Percentiles rank a stretch among this genome's conserved stretches.
Conservation (phyloP, 305 asterid species). For the Andrographis paniculata region DNA sequence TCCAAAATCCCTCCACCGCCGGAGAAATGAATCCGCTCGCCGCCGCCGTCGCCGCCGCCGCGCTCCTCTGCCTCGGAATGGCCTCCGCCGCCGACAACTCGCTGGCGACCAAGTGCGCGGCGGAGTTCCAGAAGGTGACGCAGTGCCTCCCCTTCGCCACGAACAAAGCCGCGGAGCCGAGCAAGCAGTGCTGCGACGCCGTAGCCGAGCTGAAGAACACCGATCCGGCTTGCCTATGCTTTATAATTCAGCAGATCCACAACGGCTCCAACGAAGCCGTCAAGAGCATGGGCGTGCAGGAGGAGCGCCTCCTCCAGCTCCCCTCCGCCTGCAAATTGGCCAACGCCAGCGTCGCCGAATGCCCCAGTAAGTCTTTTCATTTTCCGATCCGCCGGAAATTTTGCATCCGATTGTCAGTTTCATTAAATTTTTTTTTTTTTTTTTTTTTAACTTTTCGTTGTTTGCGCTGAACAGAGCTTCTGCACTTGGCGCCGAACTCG, state of each 20-base stretch:
- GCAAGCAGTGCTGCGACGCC: constrained; percentile 57
- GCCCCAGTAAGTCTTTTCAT: constrained; percentile 58
- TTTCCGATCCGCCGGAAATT: no score
- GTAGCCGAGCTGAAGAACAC: constrained; percentile 39
- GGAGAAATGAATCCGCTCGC: no score
- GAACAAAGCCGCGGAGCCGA: constrained; percentile 50
- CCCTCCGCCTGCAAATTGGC: constrained; percentile 60
- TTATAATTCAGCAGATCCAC: constrained; percentile 64
- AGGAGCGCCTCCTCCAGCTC: constrained; percentile 58
- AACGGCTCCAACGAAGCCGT: constrained; percentile 45
- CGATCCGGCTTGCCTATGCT: constrained; percentile 68
- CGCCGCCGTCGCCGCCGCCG: no score
- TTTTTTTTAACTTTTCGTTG: not conserved
- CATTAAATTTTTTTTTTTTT: not conserved
- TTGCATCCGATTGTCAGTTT: not conserved
- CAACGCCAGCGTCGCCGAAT: constrained; percentile 50
- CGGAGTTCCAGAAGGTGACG: constrained; percentile 50
- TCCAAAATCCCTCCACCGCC: no score
- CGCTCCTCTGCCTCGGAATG: no score
- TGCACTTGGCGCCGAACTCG: constrained; percentile 54
- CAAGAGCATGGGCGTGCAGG: constrained; percentile 64
- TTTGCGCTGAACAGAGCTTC: constrained; percentile 34
- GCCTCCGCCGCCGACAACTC: constrained; percentile 16
- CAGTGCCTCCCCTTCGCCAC: constrained; percentile 59
- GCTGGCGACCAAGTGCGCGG: constrained; percentile 31